Percentiles rank a stretch among this genome's conserved stretches.
Evolutionary conservation across 2,329 filamentous ascomycete genomes (phyloP).

Genomic region (Zymoseptoria brevis): DNA sequence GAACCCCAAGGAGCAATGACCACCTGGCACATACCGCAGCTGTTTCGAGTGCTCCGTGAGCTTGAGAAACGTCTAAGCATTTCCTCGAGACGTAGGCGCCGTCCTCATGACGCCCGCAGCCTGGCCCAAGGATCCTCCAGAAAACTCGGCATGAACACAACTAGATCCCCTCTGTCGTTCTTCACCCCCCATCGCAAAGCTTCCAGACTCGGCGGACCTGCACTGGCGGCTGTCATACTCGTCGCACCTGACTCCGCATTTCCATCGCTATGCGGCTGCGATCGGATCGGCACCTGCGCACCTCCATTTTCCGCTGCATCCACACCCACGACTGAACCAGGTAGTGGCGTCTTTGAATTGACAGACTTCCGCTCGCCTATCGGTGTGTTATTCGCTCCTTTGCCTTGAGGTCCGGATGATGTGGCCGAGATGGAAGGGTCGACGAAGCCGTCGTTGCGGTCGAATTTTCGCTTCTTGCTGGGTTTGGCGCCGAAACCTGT

Average conservation of each 20-base stretch:
- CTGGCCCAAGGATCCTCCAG: slow-evolving; percentile 63
- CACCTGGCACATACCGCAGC: background rate
- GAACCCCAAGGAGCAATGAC: too few species aligned
- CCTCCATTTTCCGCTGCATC: background rate
- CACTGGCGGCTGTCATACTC: background rate
- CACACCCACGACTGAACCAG: background rate
- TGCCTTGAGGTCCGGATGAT: slow-evolving; percentile 28
- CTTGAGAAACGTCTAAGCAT: background rate
- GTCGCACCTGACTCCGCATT: background rate
- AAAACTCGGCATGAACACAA: slow-evolving; percentile 61
- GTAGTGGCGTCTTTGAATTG: background rate
- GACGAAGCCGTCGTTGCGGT: slow-evolving; percentile 45
- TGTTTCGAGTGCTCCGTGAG: background rate
- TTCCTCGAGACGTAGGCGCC: background rate
- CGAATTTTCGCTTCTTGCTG: slow-evolving; percentile 62
- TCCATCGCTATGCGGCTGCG: background rate
- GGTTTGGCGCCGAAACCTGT: slow-evolving; percentile 56
- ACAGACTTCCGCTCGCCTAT: slow-evolving; percentile 9
- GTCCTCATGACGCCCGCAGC: slow-evolving; percentile 33
- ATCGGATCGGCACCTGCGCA: background rate
- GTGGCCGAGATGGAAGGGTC: slow-evolving; percentile 27
- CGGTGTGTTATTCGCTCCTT: slow-evolving; percentile 23
- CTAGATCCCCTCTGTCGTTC: slow-evolving; percentile 52
- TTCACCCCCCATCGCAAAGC: slow-evolving; percentile 34
- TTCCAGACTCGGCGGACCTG: slow-evolving; percentile 24